Conservation (phyloP, 495 filamentous ascomycete genomes). For the Podospora bellae-mahoneyi region DNA sequence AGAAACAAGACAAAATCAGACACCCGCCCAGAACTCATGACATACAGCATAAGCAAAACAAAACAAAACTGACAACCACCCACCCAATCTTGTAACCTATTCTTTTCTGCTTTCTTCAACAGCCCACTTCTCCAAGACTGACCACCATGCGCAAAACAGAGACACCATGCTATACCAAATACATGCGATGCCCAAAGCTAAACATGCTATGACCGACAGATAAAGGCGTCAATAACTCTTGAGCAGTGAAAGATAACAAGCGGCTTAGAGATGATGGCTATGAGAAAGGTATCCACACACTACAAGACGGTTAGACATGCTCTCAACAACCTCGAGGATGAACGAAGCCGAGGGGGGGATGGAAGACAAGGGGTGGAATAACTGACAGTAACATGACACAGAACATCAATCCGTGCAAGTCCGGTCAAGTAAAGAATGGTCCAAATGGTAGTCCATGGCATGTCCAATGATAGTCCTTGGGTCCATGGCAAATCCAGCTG, state of each 20-base stretch:
- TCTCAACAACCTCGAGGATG: background rate
- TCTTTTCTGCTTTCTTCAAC: background rate
- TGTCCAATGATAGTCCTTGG: background rate
- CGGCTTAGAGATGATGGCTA: background rate
- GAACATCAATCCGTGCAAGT: background rate
- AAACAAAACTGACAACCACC: background rate
- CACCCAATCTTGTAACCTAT: background rate
- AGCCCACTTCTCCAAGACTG: background rate
- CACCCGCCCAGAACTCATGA: background rate
- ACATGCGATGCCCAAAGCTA: background rate
- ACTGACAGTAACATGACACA: background rate
- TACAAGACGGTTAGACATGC: background rate
- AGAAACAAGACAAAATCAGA: background rate
- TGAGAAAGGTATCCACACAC: background rate
- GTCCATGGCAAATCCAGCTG: background rate
- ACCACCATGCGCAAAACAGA: background rate
- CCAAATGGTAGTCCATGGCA: background rate
- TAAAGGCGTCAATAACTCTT: background rate
- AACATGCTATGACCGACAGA: background rate
- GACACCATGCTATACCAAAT: background rate
- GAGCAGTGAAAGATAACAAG: background rate
- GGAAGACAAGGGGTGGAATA: background rate
- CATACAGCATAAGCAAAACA: background rate
- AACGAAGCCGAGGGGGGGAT: background rate
- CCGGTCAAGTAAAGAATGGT: background rate